Evolutionary conservation across 192 early-diverging fungal genomes (phyloP).

Genomic region (Allomyces javanicus): DNA sequence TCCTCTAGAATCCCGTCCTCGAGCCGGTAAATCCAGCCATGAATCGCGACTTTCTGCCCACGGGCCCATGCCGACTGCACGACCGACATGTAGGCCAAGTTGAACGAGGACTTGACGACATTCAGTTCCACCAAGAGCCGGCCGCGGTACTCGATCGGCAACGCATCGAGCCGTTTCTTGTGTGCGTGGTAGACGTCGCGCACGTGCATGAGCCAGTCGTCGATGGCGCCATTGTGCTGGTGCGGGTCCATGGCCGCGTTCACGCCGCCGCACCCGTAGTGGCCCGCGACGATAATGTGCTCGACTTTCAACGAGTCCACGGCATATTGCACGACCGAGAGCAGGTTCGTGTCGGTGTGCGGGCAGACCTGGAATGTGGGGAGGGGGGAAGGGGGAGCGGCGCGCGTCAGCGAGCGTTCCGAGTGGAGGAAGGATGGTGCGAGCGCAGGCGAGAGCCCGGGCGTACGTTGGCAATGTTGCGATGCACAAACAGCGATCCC

Average conservation of each 20-base stretch:
- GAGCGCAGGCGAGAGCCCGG: neutral
- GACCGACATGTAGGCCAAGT: slow-evolving; percentile 49
- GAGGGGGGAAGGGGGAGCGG: no score
- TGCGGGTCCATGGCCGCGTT: slow-evolving; percentile 33
- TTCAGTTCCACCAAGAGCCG: slow-evolving; percentile 25
- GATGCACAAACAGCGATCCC: slow-evolving; percentile 87
- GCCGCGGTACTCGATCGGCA: slow-evolving; percentile 19
- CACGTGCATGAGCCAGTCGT: slow-evolving; percentile 81
- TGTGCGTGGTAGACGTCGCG: slow-evolving; percentile 57
- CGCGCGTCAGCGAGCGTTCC: no score
- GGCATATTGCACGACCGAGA: slow-evolving; percentile 82
- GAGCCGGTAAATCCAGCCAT: slow-evolving; percentile 55
- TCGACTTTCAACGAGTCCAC: slow-evolving; percentile 79
- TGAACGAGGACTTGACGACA: slow-evolving; percentile 45
- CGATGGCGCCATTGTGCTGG: slow-evolving; percentile 51
- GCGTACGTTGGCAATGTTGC: slow-evolving; percentile 64
- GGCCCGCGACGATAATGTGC: slow-evolving; percentile 53
- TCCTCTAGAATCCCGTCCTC: slow-evolving; percentile 1
- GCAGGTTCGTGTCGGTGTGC: slow-evolving; percentile 55
- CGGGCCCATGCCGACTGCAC: slow-evolving; percentile 65
- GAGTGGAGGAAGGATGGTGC: no score
- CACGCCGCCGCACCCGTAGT: slow-evolving; percentile 43
- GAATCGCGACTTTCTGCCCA: slow-evolving; percentile 51
- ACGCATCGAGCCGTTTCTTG: slow-evolving; percentile 10
- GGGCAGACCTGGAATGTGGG: slow-evolving; percentile 20